A percentile compares a stretch with the other conserved stretches of the same genome.
phyloP scores from a whole-genome alignment of 768 basidiomycete species.

The Tephrocybe sp. region DNA sequence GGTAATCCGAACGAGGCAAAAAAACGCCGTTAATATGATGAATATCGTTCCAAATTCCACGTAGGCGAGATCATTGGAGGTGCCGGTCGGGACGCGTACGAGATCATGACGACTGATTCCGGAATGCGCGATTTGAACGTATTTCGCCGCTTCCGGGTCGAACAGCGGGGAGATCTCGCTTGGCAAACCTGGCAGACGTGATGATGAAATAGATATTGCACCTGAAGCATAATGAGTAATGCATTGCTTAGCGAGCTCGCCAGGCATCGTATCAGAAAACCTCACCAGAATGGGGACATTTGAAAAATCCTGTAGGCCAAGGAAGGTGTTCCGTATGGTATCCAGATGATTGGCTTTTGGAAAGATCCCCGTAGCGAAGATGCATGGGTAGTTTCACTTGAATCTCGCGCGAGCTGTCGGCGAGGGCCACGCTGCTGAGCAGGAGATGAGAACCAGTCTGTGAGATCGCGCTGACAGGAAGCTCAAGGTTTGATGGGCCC shows the following conservation, averaged over 20 bases:
- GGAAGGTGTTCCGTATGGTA: slow-evolving; percentile 30
- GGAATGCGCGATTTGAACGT: slow-evolving; percentile 22
- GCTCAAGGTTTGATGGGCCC: slow-evolving; percentile 46
- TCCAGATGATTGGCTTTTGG: slow-evolving; percentile 13
- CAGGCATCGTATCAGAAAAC: slow-evolving; percentile 2
- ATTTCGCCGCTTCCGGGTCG: slow-evolving; percentile 10
- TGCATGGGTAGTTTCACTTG: slow-evolving; percentile 46
- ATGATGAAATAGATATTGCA: slow-evolving; percentile 3
- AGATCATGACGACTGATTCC: slow-evolving; percentile 9
- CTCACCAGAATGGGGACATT: slow-evolving; percentile 31
- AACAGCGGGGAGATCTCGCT: slow-evolving; percentile 19
- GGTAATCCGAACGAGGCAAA: slow-evolving; percentile 32
- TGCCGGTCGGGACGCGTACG: slow-evolving; percentile 40
- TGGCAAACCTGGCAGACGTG: slow-evolving; percentile 11
- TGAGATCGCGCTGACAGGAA: slow-evolving; percentile 40
- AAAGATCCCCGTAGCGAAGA: slow-evolving; percentile 40
- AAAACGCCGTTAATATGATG: slow-evolving; percentile 38
- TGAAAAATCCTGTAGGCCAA: slow-evolving; percentile 39
- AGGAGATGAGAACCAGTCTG: slow-evolving; percentile 24
- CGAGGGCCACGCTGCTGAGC: slow-evolving; percentile 20
- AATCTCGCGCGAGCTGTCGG: slow-evolving; percentile 12
- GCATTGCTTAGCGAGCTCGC: neutral
- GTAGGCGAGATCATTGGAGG: slow-evolving; percentile 30
- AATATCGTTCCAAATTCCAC: slow-evolving; percentile 43
- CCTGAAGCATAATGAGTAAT: neutral